phyloP scores from a whole-genome alignment of 352 stramenopile species.

The Phytophthora hibernalis region DNA sequence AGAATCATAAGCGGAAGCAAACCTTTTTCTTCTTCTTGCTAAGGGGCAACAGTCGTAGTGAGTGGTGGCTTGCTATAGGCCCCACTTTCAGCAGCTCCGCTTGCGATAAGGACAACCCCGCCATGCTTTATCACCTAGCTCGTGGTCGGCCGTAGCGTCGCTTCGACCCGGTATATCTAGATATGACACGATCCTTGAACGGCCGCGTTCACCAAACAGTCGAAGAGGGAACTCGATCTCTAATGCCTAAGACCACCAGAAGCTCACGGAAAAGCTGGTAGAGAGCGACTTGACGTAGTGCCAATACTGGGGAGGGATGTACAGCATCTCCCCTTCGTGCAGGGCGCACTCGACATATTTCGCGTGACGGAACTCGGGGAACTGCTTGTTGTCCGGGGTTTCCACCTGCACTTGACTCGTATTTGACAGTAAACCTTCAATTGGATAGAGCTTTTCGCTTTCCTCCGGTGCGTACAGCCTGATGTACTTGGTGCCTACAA shows the following conservation, averaged over 20 bases:
- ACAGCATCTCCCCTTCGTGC: slow-evolving; percentile 82
- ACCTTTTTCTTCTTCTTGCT: slow-evolving; percentile 91
- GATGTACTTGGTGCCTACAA: slow-evolving; percentile 87
- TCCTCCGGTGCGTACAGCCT: slow-evolving; percentile 77
- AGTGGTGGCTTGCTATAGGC: slow-evolving; percentile 77
- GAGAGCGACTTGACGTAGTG: slow-evolving; percentile 87
- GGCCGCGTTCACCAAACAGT: background rate
- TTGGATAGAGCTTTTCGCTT: slow-evolving; percentile 79
- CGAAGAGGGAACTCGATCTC: background rate
- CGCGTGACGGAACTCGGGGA: slow-evolving; percentile 58
- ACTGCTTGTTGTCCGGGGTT: slow-evolving; percentile 49
- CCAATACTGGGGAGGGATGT: slow-evolving; percentile 90
- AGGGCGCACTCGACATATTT: slow-evolving; percentile 80
- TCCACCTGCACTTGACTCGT: slow-evolving; percentile 83
- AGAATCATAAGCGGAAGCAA: background rate
- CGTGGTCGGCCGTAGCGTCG: slow-evolving; percentile 4
- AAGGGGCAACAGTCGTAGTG: slow-evolving; percentile 77
- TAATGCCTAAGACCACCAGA: slow-evolving; percentile 66
- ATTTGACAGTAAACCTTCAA: slow-evolving; percentile 87
- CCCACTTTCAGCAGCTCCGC: slow-evolving; percentile 86
- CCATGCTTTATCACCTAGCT: slow-evolving; percentile 33
- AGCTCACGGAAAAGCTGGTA: slow-evolving; percentile 86
- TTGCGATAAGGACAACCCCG: slow-evolving; percentile 63
- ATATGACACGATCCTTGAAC: slow-evolving; percentile 20
- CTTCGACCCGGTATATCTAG: slow-evolving; percentile 8